Base-by-base conservation (phyloP, 2,329 filamentous ascomycete genomes). In the Neofusicoccum sp. region DNA sequence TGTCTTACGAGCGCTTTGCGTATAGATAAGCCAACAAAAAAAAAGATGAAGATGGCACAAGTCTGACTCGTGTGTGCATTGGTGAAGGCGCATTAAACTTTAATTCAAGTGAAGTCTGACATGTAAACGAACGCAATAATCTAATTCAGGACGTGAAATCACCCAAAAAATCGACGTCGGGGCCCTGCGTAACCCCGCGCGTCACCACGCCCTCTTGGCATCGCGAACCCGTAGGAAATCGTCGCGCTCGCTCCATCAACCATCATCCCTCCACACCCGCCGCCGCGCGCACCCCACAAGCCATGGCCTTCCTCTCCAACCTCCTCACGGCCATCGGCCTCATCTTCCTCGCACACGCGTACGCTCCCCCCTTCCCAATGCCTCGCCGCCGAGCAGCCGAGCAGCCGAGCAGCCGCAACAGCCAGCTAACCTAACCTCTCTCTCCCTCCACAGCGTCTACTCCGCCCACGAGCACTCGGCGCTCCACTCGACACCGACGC, bases 391-490 rank as follows among this genome's bases (percentile, higher is more conserved):
- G n/a, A 14, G 11, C 30, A 26, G 24, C 28, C 43, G 24, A n/a
- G n/a, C 43, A 9, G 11, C n/a, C 41, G 26, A 11, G 16, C 20
- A 44, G 8, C 36, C 20, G 11, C 14, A 26, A 8, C 8, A 14
- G 4, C 30, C 36, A 24, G 12, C 57, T 53, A 54, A 62, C 38
- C 9, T 20, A 20, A 20, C 20, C 34, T 1, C 30, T 28, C 45
- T 48, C 45, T 54, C 60, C 36, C 16, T 48, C 31, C 34, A 58
- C 72, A 99, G 95, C 65, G 96, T 93, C 78, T 99, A 98, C 78
- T 99, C 95, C 56, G 92, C 93, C 48, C 90, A 96, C 76, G 95
- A 99, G 78, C 90, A 96, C 78, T 89, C 91, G 6, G 82, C 87
- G 24, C 84, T 96, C 53, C 85, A 87, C 81, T 3, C 74, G 56